These are phyloP conservation scores for Glaciozyma antarctica DNA, from an alignment of 768 basidiomycete species.

Conservation along the genomic window DNA sequence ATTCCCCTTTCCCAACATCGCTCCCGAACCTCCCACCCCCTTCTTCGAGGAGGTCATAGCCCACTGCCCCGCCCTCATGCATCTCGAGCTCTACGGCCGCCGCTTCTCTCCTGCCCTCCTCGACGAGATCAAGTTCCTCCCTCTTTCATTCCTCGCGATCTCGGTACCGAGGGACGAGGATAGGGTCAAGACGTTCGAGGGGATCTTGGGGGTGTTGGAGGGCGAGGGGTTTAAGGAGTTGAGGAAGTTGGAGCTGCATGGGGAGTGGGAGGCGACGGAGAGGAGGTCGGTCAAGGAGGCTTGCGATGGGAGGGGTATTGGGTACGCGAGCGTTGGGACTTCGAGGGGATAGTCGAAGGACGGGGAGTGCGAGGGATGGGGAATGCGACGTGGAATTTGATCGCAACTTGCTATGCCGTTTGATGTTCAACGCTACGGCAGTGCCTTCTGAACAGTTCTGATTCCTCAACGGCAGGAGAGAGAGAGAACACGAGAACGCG, in stretches of 20 bases:
- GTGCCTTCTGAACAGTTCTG: too few relatives aligned
- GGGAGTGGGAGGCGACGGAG: conserved; percentile 9
- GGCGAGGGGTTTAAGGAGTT: not conserved
- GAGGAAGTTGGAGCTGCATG: conserved; percentile 13
- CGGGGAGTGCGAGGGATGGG: too few relatives aligned
- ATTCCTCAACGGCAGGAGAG: too few relatives aligned
- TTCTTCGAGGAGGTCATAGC: conserved; percentile 11
- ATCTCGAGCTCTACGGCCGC: conserved; percentile 16
- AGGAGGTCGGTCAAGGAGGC: conserved; percentile 12
- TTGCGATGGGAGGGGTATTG: not conserved
- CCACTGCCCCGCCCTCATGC: conserved; percentile 1
- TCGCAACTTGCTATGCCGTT: too few relatives aligned
- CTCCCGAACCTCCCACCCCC: not conserved
- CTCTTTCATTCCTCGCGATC: conserved; percentile 1
- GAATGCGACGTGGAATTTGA: too few relatives aligned
- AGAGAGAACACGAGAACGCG: too few relatives aligned
- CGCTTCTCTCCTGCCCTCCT: not conserved
- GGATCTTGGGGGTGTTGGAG: not conserved
- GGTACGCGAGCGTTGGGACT: not conserved
- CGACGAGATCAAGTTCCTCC: not conserved
- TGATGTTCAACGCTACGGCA: too few relatives aligned
- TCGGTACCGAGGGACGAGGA: conserved; percentile 4
- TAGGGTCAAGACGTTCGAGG: not conserved
- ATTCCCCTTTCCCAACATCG: not conserved
- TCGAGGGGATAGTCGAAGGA: too few relatives aligned